phyloP scores from a whole-genome alignment of 2,329 filamentous ascomycete species.

The Nemania sp. region DNA sequence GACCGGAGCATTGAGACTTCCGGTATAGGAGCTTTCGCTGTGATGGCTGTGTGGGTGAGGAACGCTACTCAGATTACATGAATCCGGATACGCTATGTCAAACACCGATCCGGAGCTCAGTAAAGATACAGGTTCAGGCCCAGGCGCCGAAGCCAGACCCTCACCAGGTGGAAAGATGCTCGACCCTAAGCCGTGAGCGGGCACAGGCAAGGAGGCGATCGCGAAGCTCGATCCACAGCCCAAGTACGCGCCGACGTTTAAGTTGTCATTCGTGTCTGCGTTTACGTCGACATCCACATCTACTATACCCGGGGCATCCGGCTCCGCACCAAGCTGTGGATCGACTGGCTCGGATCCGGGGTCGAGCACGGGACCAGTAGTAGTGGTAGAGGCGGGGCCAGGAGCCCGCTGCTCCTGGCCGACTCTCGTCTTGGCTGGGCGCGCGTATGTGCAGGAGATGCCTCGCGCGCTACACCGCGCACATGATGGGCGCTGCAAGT shows the following conservation, averaged over 20 bases:
- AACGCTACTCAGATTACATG: background rate
- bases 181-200: too few relatives aligned
- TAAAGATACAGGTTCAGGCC: too few relatives aligned
- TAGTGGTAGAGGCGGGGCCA: background rate
- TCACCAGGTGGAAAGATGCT: slow-evolving; percentile 3
- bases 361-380: background rate
- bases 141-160: too few relatives aligned
- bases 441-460: slow-evolving; percentile 30
- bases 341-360: background rate
- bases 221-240: slow-evolving; percentile 1
- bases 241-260: background rate
- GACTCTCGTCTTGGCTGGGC: background rate
- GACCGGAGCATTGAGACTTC: slow-evolving; percentile 2
- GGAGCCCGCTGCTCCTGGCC: background rate
- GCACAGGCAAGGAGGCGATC: background rate
- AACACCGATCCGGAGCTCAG: slow-evolving; percentile 1
- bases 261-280: background rate
- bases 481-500: slow-evolving; percentile 32
- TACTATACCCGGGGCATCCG: background rate
- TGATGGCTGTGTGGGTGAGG: background rate
- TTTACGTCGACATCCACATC: background rate
- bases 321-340: background rate
- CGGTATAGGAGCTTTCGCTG: background rate
- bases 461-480: slow-evolving; percentile 31
- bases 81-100: background rate